Evolutionary conservation across 192 early-diverging fungal species (phyloP), one percentile per base, ranked within the genome.

Genomic region (Chytriomyces hyalinus): DNA sequence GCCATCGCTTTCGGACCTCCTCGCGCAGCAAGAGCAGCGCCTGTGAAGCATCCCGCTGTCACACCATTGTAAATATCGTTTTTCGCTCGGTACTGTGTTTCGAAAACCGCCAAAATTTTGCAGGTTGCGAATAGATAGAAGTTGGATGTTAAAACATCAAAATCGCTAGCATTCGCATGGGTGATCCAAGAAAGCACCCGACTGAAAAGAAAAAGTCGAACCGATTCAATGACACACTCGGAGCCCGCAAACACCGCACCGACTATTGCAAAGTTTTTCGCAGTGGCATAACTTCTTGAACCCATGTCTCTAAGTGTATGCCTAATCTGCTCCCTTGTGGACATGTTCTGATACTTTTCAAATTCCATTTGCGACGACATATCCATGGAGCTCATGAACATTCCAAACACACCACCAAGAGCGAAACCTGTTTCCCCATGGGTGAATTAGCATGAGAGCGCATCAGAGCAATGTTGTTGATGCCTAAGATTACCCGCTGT

Each of bases 141-240:
- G 36, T 36, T 36, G 3, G 36, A 36, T 4, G 36, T 26, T 22
- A 24, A 24, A 28, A 15, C 44, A 64, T 9, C 20, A 46, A 48
- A 64, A 28, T 36, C 36, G 36, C 36, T 4, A 36, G 43, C 17
- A 22, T 60, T 17, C 57, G 57, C 1, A 1, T 60, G 1, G 57
- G 17, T 60, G 15, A 22, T 17, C 57, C 57, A 17, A 60, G 57
- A 60, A 17, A 60, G 22, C 17, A 17, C 17, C 15, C 22, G 15
- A 62, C 6, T 11, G 1, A 47, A 69, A 73, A 75, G 15, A 47
- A 15, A 50, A 50, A 36, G 26, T 45, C 89, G 72, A 83, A 92
- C 90, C 7, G 91, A 89, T 86, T 99, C 97, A 71, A 98, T 96
- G 80, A 93, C 87, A 77, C 97, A 98, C 83, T 99, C 97, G 4